phyloP scores from a whole-genome alignment of 169 alveolate genomes.

The Cryptosporidium sp. region DNA sequence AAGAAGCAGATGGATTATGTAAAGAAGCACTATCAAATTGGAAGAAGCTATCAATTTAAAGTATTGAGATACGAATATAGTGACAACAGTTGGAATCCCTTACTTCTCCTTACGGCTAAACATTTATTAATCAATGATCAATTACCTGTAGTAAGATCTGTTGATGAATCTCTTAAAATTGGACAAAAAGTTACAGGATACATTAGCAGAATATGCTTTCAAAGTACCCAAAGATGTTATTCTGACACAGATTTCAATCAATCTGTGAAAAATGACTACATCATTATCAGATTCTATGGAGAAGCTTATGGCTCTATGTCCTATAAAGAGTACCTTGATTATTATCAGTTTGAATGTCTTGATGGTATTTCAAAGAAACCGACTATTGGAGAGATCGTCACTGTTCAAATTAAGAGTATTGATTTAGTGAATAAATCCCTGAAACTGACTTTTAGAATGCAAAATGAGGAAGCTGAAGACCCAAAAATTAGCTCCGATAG shows the following conservation, averaged over 20 bases:
- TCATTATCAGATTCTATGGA: slow-evolving; percentile 57
- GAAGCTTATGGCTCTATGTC: slow-evolving; percentile 66
- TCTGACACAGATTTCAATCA: background rate
- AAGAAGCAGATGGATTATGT: slow-evolving; percentile 43
- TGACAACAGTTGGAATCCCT: slow-evolving; percentile 48
- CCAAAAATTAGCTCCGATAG: background rate
- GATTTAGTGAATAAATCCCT: slow-evolving; percentile 19
- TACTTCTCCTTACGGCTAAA: slow-evolving; percentile 57
- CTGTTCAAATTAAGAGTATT: slow-evolving; percentile 38
- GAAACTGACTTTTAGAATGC: slow-evolving; percentile 1
- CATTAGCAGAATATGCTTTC: slow-evolving; percentile 37
- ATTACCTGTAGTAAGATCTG: slow-evolving; percentile 4
- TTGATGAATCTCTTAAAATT: background rate
- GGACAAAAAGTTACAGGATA: slow-evolving; percentile 61
- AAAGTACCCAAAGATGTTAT: background rate
- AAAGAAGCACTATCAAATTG: slow-evolving; percentile 65
- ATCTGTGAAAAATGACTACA: slow-evolving; percentile 1
- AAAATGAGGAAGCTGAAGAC: background rate
- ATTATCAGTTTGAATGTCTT: background rate
- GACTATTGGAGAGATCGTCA: slow-evolving; percentile 37
- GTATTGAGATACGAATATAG: slow-evolving; percentile 52
- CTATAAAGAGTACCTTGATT: slow-evolving; percentile 22
- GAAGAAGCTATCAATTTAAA: slow-evolving; percentile 37
- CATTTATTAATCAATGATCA: slow-evolving; percentile 14
- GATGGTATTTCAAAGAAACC: slow-evolving; percentile 4